Evolutionary conservation across 2,329 filamentous ascomycete species (phyloP).

Genomic region (Pseudogymnoascus sp.): DNA sequence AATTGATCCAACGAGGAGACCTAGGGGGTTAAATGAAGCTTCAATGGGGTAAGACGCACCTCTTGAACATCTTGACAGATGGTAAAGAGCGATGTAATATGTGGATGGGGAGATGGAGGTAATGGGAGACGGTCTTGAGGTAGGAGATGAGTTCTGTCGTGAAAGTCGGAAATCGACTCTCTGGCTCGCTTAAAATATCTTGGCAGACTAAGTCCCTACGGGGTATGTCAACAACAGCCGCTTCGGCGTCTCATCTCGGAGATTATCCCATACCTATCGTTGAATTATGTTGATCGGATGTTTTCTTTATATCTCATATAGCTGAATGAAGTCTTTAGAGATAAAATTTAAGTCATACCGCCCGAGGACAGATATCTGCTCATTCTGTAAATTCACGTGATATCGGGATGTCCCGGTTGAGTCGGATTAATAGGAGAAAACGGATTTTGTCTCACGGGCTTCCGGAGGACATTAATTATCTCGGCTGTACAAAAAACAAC

Average conservation of each 20-base stretch:
- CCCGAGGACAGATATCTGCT: slow-evolving; percentile 2
- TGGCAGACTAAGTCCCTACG: slow-evolving; percentile 6
- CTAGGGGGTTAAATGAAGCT: slow-evolving; percentile 14
- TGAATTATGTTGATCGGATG: not conserved
- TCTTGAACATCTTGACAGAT: slow-evolving; percentile 76
- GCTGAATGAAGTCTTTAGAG: slow-evolving; percentile 1
- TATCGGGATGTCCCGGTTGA: not conserved
- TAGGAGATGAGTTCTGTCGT: slow-evolving; percentile 11
- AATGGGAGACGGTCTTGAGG: slow-evolving; percentile 31
- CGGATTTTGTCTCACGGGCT: slow-evolving; percentile 5
- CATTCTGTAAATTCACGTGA: slow-evolving; percentile 3
- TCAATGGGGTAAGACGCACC: slow-evolving; percentile 45
- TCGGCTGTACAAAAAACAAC: slow-evolving; percentile 2
- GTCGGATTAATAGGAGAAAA: slow-evolving; percentile 10
- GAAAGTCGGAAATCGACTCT: slow-evolving; percentile 11
- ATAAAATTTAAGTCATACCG: not conserved
- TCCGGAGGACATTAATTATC: not conserved
- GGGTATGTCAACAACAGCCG: slow-evolving; percentile 5
- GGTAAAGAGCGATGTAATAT: slow-evolving; percentile 55
- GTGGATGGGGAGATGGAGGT: slow-evolving; percentile 45
- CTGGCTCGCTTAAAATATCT: slow-evolving; percentile 11
- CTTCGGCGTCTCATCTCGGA: not conserved
- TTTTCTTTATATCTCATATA: not conserved
- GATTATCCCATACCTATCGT: not conserved
- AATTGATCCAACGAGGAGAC: slow-evolving; percentile 32